phyloP scores from a whole-genome alignment of 2,329 filamentous ascomycete species.

The Teratosphaeriaceae sp. region DNA sequence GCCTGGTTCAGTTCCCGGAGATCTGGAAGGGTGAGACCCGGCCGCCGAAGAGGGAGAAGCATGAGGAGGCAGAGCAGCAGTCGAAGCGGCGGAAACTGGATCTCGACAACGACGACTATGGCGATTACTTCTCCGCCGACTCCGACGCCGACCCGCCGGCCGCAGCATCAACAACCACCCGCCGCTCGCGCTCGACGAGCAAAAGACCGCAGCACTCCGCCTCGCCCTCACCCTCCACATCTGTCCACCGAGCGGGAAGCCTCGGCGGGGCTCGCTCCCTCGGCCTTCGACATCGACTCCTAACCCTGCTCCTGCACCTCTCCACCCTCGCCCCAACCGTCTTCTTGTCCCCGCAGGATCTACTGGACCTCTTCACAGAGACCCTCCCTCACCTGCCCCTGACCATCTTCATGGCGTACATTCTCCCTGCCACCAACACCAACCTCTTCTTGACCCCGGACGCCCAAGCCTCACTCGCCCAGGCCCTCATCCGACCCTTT shows the following conservation, averaged over 20 bases:
- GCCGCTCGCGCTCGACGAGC: constrained; percentile 11
- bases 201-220: constrained; percentile 1
- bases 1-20: constrained; percentile 52
- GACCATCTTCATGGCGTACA: constrained; percentile 50
- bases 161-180: constrained; percentile 2
- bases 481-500: constrained; percentile 46
- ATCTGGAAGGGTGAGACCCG: constrained; percentile 62
- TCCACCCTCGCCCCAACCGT: constrained; percentile 33
- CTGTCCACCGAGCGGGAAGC: constrained; percentile 7
- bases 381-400: constrained; percentile 54
- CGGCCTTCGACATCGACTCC: constrained; percentile 55
- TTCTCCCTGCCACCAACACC: constrained; percentile 43
- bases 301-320: constrained; percentile 44
- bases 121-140: constrained; percentile 18
- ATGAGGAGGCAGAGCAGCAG: constrained; percentile 51
- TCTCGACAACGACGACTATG: constrained; percentile 44
- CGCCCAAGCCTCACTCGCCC: constrained; percentile 46
- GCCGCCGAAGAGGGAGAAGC: constrained; percentile 35
- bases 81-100: constrained; percentile 43
- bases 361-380: constrained; percentile 55
- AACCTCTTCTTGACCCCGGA: constrained; percentile 26
- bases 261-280: constrained; percentile 49
- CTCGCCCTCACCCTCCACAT: not conserved
- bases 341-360: constrained; percentile 46
- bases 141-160: constrained; percentile 10